These are phyloP conservation scores for Mycena capillaripes DNA, from an alignment of 768 basidiomycete species.

Conservation along the genomic window DNA sequence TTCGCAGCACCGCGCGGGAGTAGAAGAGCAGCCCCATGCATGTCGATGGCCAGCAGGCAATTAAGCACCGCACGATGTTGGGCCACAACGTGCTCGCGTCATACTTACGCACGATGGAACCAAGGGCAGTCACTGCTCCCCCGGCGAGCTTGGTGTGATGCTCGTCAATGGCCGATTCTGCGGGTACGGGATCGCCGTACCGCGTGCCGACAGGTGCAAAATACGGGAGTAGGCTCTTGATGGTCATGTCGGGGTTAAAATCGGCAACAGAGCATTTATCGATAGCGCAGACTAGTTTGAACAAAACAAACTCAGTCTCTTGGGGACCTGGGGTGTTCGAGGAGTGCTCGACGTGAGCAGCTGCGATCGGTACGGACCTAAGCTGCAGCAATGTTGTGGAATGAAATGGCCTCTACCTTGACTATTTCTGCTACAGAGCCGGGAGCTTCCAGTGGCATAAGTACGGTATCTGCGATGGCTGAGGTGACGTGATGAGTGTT, in stretches of 20 bases:
- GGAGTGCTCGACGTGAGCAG: neutral
- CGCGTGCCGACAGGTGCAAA: neutral
- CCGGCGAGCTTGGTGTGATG: neutral
- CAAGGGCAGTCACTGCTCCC: neutral
- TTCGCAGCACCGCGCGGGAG: neutral
- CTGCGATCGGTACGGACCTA: neutral
- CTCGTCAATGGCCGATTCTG: neutral
- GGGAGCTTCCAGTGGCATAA: too few species aligned
- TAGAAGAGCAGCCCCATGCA: slow-evolving; percentile 18
- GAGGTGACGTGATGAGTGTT: too few species aligned
- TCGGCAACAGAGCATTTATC: neutral
- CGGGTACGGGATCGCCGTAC: slow-evolving; percentile 3
- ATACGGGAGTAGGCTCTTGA: slow-evolving; percentile 10
- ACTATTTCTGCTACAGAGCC: neutral
- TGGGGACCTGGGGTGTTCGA: neutral
- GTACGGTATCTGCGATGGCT: too few species aligned
- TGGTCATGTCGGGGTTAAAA: neutral
- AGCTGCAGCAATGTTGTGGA: neutral
- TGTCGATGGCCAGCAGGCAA: slow-evolving; percentile 1
- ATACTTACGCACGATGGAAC: slow-evolving; percentile 9
- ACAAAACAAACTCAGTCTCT: neutral
- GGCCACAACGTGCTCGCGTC: neutral
- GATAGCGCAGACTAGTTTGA: neutral
- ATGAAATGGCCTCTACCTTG: neutral
- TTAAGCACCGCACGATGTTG: neutral